Conservation (phyloP, 2,329 filamentous ascomycete genomes). For the Aspergillus costaricaensis region DNA sequence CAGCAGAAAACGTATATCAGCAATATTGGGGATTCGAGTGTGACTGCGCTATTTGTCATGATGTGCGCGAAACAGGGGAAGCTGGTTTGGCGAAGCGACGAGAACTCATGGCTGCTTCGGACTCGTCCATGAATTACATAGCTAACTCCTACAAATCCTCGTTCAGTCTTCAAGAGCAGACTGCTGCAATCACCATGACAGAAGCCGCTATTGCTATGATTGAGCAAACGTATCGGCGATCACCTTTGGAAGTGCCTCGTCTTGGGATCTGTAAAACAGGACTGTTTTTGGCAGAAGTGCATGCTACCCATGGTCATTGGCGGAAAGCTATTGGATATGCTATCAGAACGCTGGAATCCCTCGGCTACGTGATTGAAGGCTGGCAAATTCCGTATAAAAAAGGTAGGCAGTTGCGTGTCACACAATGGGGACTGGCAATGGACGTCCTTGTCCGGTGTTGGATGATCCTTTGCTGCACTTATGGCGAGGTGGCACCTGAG, state of each 20-base stretch:
- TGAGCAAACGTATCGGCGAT: slow-evolving; percentile 25
- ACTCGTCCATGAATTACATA: neutral
- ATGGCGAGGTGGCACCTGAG: slow-evolving; percentile 21
- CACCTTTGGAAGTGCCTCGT: slow-evolving; percentile 28
- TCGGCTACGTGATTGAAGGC: slow-evolving; percentile 30
- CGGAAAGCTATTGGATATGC: slow-evolving; percentile 21
- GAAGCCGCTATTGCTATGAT: slow-evolving; percentile 19
- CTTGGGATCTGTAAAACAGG: slow-evolving; percentile 20
- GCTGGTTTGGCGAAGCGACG: slow-evolving; percentile 17
- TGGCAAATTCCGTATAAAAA: slow-evolving; percentile 12
- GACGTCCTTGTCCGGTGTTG: slow-evolving; percentile 32
- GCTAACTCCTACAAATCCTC: neutral
- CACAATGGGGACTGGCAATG: slow-evolving; percentile 33
- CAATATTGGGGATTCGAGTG: slow-evolving; percentile 31
- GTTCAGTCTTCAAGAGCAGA: neutral
- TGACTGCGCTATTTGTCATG: slow-evolving; percentile 26
- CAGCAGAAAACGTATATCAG: slow-evolving; percentile 3
- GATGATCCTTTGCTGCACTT: slow-evolving; percentile 28
- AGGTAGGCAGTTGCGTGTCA: slow-evolving; percentile 15
- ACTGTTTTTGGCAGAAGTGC: slow-evolving; percentile 23
- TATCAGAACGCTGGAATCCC: slow-evolving; percentile 27
- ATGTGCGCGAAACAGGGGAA: slow-evolving; percentile 9
- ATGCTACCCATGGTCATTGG: neutral
- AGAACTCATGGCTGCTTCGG: slow-evolving; percentile 4
- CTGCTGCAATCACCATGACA: slow-evolving; percentile 3